Conservation (phyloP, 129 eudicot genomes). For the Apium graveolens region DNA sequence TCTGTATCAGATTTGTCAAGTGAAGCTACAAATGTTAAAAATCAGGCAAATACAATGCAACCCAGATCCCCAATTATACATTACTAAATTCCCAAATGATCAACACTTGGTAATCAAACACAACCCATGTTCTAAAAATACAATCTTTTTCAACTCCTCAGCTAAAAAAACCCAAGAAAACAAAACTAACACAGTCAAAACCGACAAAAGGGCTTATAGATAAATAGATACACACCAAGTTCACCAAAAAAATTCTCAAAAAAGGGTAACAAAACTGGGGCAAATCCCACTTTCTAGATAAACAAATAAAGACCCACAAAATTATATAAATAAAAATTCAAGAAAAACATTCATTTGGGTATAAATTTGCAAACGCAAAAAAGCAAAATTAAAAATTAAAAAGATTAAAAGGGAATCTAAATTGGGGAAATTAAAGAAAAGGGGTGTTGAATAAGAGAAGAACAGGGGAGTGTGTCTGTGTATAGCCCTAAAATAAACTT, state of each 20-base stretch:
- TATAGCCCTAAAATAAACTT: not conserved
- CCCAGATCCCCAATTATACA: slow-evolving; percentile 5
- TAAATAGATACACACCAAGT: not conserved
- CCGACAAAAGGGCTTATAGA: not conserved
- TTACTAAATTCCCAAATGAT: slow-evolving; percentile 2
- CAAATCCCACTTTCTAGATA: not conserved
- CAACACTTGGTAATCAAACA: not conserved
- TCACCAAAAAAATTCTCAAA: not conserved
- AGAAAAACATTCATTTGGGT: not conserved
- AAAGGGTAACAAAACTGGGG: not conserved
- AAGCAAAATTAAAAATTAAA: not conserved
- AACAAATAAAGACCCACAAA: not conserved
- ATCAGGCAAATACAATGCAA: slow-evolving; percentile 4
- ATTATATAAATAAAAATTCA: not conserved
- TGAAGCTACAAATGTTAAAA: not conserved
- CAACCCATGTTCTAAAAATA: slow-evolving; percentile 1
- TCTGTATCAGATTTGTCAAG: not conserved
- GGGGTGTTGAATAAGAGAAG: slow-evolving; percentile 5
- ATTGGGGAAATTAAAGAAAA: not conserved
- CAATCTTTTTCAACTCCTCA: not conserved
- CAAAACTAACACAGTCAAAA: not conserved
- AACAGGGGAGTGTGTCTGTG: not conserved
- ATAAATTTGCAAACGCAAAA: not conserved
- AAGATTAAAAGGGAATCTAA: not conserved
- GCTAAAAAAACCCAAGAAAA: slow-evolving; percentile 3